Evolutionary conservation across 306 rosid genomes (phyloP), one percentile per base, ranked within the genome.

Genomic region (Geum urbanum): DNA sequence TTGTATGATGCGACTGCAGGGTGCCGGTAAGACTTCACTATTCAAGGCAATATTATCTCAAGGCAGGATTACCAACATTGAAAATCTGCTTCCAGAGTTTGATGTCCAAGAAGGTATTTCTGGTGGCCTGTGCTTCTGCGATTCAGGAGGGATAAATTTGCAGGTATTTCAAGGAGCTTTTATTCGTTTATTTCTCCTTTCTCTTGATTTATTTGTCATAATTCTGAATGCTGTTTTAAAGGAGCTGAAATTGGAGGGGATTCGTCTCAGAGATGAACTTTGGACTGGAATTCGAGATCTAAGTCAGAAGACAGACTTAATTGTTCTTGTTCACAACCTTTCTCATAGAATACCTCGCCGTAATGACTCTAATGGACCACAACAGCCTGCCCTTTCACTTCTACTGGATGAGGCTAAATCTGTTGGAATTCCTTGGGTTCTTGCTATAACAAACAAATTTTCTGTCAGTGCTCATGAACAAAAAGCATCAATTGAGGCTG

Each of bases 391-490:
- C 76, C 87, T 94, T 47, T 81, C 94, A 24, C 86, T 94, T 70
- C 81, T 94, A 75, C 75, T 94, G 82, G 98, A 90, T 70, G 97
- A 94, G 80, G 98, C 96, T n/a, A 94, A 90, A 76, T 74, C 95
- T 66, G 89, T 94, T 70, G 98, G 98, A 75, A 87, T 94, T 71
- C 98, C 97, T 41, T 94, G 98, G 96, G 89, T 94, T 62, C 96
- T 94, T 75, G 98, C 98, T 55, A 80, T 94, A 73, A 94, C 98
- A 57, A 94, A 94, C 78, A 94, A 88, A 78, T 94, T 94, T 75
- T 87, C 98, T 51, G 97, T 94, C 47, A 94, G 97, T 72, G 98
- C 98, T 47, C 95, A 90, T 82, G 92, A 85, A 51, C 98, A 94
- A 73, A 88, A 79, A 76, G 84, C 86, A 10, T 96, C 87, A 35